Evolutionary conservation across 106 monocot species (phyloP), one percentile per base, ranked within the genome.

Genomic region (Vanilla planifolia): DNA sequence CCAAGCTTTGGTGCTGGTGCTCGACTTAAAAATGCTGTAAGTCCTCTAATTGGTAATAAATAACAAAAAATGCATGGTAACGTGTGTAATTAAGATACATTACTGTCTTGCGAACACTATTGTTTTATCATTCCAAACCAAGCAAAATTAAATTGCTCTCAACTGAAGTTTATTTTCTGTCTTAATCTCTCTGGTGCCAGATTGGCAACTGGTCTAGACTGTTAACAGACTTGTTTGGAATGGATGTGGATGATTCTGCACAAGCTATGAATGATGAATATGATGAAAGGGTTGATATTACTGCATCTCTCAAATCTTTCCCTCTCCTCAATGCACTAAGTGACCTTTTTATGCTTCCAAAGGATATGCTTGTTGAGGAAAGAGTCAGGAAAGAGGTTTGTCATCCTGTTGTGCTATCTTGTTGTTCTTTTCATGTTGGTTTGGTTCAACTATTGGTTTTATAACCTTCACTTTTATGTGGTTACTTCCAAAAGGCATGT

Each of bases 331-430:
- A 90, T 84, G 80, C 90, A 46, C 65, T 96, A 48, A 96, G 96
- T 67, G 87, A 96, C 75, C 81, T 96, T 51, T 67, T 96, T 21
- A 96, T 96, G 96, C 80, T 96, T 23, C 96, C 96, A 48, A 96
- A 96, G 63, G 81, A 96, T 36, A 73, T 96, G 86, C 90, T 96
- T 39, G 71, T 87, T 56, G 73, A 79, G 24, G 71, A 65, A 21
- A 67, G 81, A 8, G 76, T 82, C 51, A 78, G 96, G 46, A 90
- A 84, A 67, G 87, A 90, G 90, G 96, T 87, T 42, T 36, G 46
- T 46, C 24, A 23, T 15, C 39, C 13, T 6, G 3, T 4, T 7
- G 28, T n/a, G 26, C 19, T 48, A 23, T 8, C 10, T 0, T 48
- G 3, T 0, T n/a, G n/a, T n/a, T n/a, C n/a, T n/a, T n/a, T n/a